These are phyloP conservation scores for Chytriomyces sp. DNA, from an alignment of 192 early-diverging fungal genomes.

Conservation along the genomic window DNA sequence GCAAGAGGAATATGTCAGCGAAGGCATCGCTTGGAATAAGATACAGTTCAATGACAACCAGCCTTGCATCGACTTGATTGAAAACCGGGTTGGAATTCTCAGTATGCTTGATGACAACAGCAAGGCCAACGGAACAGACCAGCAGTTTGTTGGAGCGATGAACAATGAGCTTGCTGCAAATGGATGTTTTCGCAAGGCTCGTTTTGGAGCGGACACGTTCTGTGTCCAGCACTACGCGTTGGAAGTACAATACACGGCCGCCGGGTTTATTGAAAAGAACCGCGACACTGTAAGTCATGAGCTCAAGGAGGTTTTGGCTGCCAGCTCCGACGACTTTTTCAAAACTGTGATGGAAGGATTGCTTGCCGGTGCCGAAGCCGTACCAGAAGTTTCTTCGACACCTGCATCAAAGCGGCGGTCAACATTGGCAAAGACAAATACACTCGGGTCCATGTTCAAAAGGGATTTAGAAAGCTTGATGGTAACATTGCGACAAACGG, in stretches of 20 bases:
- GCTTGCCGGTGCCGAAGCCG: constrained; percentile 31
- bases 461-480: constrained; percentile 67
- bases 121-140: constrained; percentile 79
- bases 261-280: constrained; percentile 90
- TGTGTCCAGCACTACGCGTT: constrained; percentile 86
- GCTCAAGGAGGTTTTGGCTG: constrained; percentile 66
- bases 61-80: constrained; percentile 91
- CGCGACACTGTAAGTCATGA: constrained; percentile 89
- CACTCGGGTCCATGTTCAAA: constrained; percentile 88
- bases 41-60: constrained; percentile 97
- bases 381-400: too few species aligned
- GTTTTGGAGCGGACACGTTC: constrained; percentile 76
- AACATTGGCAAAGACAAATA: constrained; percentile 62
- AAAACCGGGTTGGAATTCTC: constrained; percentile 77
- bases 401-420: background rate
- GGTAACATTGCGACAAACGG: constrained; percentile 85
- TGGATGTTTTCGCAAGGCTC: constrained; percentile 73
- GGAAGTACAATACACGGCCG: constrained; percentile 80
- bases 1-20: constrained; percentile 88
- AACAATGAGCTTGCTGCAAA: constrained; percentile 38
- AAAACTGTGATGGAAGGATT: constrained; percentile 56
- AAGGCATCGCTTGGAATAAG: constrained; percentile 49
- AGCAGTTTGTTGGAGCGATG: constrained; percentile 79
- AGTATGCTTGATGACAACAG: constrained; percentile 90
- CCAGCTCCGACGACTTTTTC: constrained; percentile 70